Percentiles rank a stretch among this genome's conserved stretches.
These are phyloP conservation scores for Stephania cephalantha DNA, from an alignment of 164 flowering plant genomes.

Conservation along the genomic window DNA sequence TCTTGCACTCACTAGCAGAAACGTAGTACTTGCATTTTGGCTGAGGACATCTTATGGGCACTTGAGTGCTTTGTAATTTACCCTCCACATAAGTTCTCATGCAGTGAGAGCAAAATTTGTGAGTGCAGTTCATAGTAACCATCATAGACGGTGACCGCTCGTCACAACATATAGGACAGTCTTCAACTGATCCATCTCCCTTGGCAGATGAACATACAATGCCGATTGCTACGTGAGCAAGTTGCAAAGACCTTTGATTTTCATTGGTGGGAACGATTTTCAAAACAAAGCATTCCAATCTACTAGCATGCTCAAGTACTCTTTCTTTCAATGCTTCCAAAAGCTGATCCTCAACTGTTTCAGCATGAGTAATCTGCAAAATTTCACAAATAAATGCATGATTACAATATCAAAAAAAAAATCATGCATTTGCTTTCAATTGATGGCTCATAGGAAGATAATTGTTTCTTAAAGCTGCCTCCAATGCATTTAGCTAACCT, in stretches of 20 bases:
- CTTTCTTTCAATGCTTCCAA: slow-evolving; percentile 61
- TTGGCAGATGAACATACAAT: slow-evolving; percentile 37
- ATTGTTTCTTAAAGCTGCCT: not conserved
- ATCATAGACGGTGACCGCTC: slow-evolving; percentile 55
- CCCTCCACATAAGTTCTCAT: slow-evolving; percentile 67
- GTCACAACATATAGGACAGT: slow-evolving; percentile 77
- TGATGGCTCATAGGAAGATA: not conserved
- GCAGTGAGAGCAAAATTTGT: slow-evolving; percentile 80
- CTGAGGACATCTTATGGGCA: slow-evolving; percentile 80
- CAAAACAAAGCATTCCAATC: slow-evolving; percentile 51
- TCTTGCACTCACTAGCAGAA: slow-evolving; percentile 56
- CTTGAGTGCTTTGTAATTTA: slow-evolving; percentile 51
- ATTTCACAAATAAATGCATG: not conserved
- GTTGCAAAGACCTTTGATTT: slow-evolving; percentile 38
- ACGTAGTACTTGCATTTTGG: slow-evolving; percentile 57
- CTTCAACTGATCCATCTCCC: slow-evolving; percentile 31
- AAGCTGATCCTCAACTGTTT: slow-evolving; percentile 53
- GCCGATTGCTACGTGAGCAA: slow-evolving; percentile 83
- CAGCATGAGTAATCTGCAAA: slow-evolving; percentile 45
- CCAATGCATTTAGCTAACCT: not conserved
- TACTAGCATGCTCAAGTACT: slow-evolving; percentile 45
- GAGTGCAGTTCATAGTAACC: slow-evolving; percentile 66
- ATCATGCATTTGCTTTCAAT: not conserved
- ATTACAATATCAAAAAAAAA: not conserved
- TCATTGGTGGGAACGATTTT: slow-evolving; percentile 36